Percentiles rank a stretch among this genome's conserved stretches.
These are phyloP conservation scores for Melastoma malabathricum DNA, from an alignment of 345 rosid genomes.

Conservation along the genomic window DNA sequence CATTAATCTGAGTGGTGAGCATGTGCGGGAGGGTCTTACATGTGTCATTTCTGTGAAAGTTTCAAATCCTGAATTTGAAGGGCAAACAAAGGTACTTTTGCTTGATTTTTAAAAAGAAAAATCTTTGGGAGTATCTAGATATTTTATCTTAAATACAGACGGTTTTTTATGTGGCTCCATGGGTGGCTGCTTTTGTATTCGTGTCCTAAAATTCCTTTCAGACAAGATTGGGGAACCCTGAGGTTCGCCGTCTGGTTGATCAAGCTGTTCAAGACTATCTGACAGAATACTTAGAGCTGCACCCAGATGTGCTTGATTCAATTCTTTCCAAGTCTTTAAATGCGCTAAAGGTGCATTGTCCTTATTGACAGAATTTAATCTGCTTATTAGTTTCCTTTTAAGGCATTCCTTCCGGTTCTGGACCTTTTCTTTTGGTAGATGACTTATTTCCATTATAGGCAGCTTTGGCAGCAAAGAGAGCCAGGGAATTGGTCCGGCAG, in stretches of 20 bases:
- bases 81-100: conserved; percentile 81
- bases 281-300: conserved; percentile 88
- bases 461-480: conserved; percentile 96
- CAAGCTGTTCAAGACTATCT: conserved; percentile 93
- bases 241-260: conserved; percentile 87
- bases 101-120: conserved; percentile 6
- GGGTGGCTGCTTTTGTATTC: not conserved
- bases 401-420: not conserved
- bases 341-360: conserved; percentile 73
- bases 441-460: conserved; percentile 39
- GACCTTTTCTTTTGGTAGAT: too few species aligned
- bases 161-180: too few species aligned
- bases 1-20: conserved; percentile 82
- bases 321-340: conserved; percentile 82
- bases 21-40: conserved; percentile 94
- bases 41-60: conserved; percentile 93
- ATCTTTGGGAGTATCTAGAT: not conserved
- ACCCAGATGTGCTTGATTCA: conserved; percentile 88
- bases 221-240: conserved; percentile 99
- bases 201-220: conserved; percentile 13
- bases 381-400: not conserved
- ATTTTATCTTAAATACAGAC: too few species aligned
- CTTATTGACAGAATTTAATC: not conserved
- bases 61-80: conserved; percentile 98
- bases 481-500: conserved; percentile 87